Evolutionary conservation across 257 asterid species (phyloP), one percentile per base, ranked within the genome.

Genomic region (Avicennia marina): DNA sequence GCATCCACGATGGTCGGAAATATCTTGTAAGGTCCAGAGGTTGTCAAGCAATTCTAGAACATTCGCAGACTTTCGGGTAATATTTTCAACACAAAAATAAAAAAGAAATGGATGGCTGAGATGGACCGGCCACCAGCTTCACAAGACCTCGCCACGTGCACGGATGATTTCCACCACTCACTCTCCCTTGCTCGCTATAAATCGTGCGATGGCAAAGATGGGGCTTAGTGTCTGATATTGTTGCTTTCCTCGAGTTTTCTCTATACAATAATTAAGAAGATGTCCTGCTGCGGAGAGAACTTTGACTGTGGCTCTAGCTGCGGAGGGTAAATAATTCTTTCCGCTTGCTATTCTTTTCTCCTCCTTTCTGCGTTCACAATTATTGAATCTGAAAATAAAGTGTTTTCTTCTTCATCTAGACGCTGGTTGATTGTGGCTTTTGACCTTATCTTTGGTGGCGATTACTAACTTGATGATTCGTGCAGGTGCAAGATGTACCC

Each of bases 241-340:
- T 22, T n/a, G 9, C 8, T 15, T 1, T 3, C 19, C 36, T 6
- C 2, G 0, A 18, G 2, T 9, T 32, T 51, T 15, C 6, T 15
- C 2, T 16, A 53, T 21, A 16, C 1, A 48, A 55, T 24, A 1
- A 13, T 11, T 16, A 16, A 27, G 6, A 60, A 56, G 32, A 83
- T 86, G 95, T 86, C 94, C 65, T 79, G 95, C 87, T 76, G 89
- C 56, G 75, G 73, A 27, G 90, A 87, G 68, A 84, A 64, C 74
- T 87, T 94, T 47, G 79, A 81, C 0, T 87, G 96, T 21, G 90
- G 94, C 58, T 5, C 94, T 46, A 0, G 84, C 70, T 78, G 88
- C 44, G 61, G 63, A 4, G 94, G 95, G 93, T 86, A 70, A 65
- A n/a, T n/a, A n/a, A n/a, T 17, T 16, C 2, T 20, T 36, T 47